These are phyloP conservation scores for Blastomyces percursus DNA, from an alignment of 2,329 filamentous ascomycete species.

Conservation along the genomic window DNA sequence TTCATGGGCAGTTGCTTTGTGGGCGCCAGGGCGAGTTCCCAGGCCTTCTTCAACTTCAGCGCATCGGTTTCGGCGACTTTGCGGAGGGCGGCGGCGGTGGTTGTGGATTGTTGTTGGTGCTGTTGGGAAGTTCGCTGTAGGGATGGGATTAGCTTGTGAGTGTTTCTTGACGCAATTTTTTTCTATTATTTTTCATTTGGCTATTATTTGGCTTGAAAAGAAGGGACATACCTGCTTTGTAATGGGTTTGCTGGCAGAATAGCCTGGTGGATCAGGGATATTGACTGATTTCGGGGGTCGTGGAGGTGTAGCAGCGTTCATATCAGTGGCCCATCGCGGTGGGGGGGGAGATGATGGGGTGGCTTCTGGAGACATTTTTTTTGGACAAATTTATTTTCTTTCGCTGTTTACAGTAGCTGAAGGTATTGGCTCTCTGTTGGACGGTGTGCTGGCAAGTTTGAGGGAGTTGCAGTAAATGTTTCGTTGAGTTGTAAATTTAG, in stretches of 20 bases:
- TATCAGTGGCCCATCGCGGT: conserved; percentile 73
- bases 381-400: not conserved
- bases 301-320: conserved; percentile 57
- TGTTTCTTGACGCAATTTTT: not conserved
- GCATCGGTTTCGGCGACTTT: conserved; percentile 74
- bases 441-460: not conserved
- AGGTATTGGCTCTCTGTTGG: not conserved
- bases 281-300: conserved; percentile 53
- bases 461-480: not conserved
- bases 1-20: conserved; percentile 97
- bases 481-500: not conserved
- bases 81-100: conserved; percentile 52
- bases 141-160: not conserved
- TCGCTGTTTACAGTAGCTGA: not conserved
- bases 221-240: conserved; percentile 46
- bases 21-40: conserved; percentile 89
- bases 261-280: conserved; percentile 81
- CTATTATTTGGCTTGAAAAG: conserved; percentile 9
- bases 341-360: conserved; percentile 36
- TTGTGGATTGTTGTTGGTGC: conserved; percentile 33
- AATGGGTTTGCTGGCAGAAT: conserved; percentile 43
- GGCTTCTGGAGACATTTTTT: conserved; percentile 14
- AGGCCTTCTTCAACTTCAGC: conserved; percentile 95
- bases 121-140: conserved; percentile 15
- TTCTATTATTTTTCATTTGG: not conserved